Base-by-base conservation (phyloP, 495 filamentous ascomycete genomes). In the Daldinia loculata region DNA sequence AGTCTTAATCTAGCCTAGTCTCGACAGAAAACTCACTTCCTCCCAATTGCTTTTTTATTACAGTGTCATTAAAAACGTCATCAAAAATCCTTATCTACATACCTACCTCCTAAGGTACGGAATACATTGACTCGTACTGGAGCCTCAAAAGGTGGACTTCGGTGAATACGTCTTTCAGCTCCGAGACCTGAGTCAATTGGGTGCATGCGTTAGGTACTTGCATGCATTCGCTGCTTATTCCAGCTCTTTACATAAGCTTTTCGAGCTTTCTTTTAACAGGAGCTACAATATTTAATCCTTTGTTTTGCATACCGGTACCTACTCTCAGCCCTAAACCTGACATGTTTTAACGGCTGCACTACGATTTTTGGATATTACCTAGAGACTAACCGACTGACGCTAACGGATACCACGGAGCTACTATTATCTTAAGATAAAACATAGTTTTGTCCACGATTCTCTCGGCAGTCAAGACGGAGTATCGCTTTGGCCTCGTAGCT, bases 201-300 rank as follows among this genome's bases (percentile, higher is more conserved):
- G n/a, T 48, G 5, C 17, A 48, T 48, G n/a, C 41, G 22, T 53
- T 22, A 39, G 36, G 2, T 30, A 30, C 29, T 12, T 66, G 22
- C 57, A 59, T 62, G 22, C 58, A 57, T 30, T 56, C 53, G 22
- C 55, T n/a, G 64, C 56, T 56, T 65, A 68, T 69, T 19, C 50
- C 17, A 66, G 32, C 58, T 51, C 41, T 53, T 64, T 69, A 64
- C 70, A 72, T 73, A 74, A 72, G 50, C 65, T 39, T 50, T 59
- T 38, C 3, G 22, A 45, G 15, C 27, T 57, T 66, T 64, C 22
- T 58, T 61, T 52, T 56, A 15, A 64, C 50, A 41, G 52, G 55
- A 45, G 24, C 17, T 50, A 55, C 12, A 19, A 71, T 22, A 48
- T 61, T 29, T 22, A 36, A 45, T n/a, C 41, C 30, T 72, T 64